These are phyloP conservation scores for Paraphaeosphaeria minitans DNA, from an alignment of 2,329 filamentous ascomycete genomes.

Conservation along the genomic window DNA sequence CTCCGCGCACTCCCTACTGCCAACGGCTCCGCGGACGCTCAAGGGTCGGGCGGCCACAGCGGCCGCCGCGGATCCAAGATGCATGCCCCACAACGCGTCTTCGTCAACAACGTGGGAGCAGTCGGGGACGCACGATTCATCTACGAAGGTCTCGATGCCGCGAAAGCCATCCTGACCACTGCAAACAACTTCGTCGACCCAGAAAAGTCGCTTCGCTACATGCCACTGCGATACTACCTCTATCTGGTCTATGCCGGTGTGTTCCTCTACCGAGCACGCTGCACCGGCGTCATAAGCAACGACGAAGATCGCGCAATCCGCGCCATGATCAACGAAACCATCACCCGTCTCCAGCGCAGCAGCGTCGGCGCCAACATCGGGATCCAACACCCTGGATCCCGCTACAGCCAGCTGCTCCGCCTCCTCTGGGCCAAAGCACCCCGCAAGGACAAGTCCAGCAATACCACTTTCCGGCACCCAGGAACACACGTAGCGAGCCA, in stretches of 20 bases:
- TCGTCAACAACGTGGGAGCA: constrained; percentile 57
- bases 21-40: constrained; percentile 18
- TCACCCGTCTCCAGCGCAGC: constrained; percentile 51
- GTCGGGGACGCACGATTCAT: constrained; percentile 57
- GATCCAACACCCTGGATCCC: constrained; percentile 53
- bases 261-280: constrained; percentile 55
- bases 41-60: constrained; percentile 4
- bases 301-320: constrained; percentile 55
- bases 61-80: constrained; percentile 23
- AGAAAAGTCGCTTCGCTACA: constrained; percentile 53
- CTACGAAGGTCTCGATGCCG: constrained; percentile 56
- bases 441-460: constrained; percentile 35
- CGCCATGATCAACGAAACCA: constrained; percentile 54
- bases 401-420: constrained; percentile 54
- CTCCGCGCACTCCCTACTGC: constrained; percentile 49
- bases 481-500: constrained; percentile 37
- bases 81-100: constrained; percentile 50
- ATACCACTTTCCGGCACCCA: constrained; percentile 37
- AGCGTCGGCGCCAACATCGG: constrained; percentile 44
- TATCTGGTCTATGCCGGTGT: constrained; percentile 57
- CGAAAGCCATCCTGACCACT: constrained; percentile 56
- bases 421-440: constrained; percentile 56
- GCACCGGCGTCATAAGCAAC: constrained; percentile 53
- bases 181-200: constrained; percentile 57
- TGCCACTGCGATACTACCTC: constrained; percentile 56